Base-by-base conservation (phyloP, 306 rosid genomes). In the Erythrophleum fordii region DNA sequence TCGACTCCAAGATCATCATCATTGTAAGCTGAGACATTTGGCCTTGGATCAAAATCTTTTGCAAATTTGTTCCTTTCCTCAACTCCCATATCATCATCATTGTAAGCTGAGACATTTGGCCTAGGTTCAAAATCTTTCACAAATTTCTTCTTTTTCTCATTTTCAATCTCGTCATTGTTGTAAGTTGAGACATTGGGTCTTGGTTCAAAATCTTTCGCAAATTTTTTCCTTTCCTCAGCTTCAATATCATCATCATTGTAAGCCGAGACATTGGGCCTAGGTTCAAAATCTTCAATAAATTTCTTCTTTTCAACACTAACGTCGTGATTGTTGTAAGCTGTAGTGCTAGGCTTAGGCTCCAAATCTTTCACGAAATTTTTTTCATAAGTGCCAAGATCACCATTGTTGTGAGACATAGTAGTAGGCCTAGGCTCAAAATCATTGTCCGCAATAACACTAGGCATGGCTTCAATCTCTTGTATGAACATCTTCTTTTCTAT, bases 391-490 rank as follows among this genome's bases (percentile, higher is more conserved):
- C 10, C 76, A 44, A 46, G 42, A 34, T 5, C 11, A 10, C 42
- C 11, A 16, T 61, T 61, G 17, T 14, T 17, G 22, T 61, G 6
- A 61, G 68, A 12, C 16, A 42, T 5, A 28, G 22, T 23, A 61
- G 22, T 37, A 6, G 45, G 44, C 69, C 45, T 31, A 0, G 69
- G 45, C 0, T 31, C 2, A 8, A 34, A 14, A 16, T 31, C 5
- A 29, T 29, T 31, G 1, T 28, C 16, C 3, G 25, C 12, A 31
- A 5, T 35, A 29, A 62, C 44, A 34, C 45, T 6, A 11, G 69
- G 69, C 25, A 13, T 2, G 10, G 69, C 18, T 49, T 82, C 62
- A 62, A 72, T 6, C 25, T 84, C 60, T 20, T 73, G 28, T 6
- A 2, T 10, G 10, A 62, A 48, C 28, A 49, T 48, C 53, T 48